These are phyloP conservation scores for Warburgia ugandensis DNA, from an alignment of 164 flowering plant species.

Conservation along the genomic window DNA sequence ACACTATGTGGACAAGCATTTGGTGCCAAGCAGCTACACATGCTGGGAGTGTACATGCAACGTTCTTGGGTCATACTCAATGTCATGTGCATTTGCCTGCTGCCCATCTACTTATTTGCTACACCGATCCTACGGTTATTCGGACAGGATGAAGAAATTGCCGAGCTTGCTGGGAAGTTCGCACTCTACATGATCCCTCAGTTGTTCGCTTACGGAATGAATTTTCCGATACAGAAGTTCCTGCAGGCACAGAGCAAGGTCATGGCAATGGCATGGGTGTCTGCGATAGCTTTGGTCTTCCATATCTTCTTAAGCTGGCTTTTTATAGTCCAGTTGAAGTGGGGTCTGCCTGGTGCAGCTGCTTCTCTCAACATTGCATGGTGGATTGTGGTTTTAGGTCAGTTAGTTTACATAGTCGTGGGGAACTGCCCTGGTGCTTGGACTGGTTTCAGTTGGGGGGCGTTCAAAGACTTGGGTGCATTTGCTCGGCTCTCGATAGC, in stretches of 20 bases:
- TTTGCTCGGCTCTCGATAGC: slow-evolving; percentile 48
- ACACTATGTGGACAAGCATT: slow-evolving; percentile 39
- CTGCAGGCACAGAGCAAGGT: slow-evolving; percentile 43
- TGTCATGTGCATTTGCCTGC: slow-evolving; percentile 14
- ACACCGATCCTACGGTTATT: slow-evolving; percentile 22
- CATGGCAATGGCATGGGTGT: slow-evolving; percentile 34
- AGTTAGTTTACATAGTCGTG: slow-evolving; percentile 24
- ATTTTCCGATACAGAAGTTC: slow-evolving; percentile 38
- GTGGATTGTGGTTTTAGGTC: slow-evolving; percentile 45
- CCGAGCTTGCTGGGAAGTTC: slow-evolving; percentile 29
- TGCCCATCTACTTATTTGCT: slow-evolving; percentile 30
- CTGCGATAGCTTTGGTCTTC: slow-evolving; percentile 23
- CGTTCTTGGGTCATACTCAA: slow-evolving; percentile 40
- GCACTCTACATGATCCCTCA: slow-evolving; percentile 36
- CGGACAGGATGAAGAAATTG: slow-evolving; percentile 27
- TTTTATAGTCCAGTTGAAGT: slow-evolving; percentile 26
- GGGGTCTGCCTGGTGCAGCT: slow-evolving; percentile 43
- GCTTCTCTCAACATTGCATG: slow-evolving; percentile 38
- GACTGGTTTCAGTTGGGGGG: slow-evolving; percentile 46
- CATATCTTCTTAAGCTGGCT: slow-evolving; percentile 42
- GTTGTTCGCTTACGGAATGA: slow-evolving; percentile 28
- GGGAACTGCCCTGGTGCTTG: slow-evolving; percentile 45
- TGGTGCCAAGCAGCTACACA: slow-evolving; percentile 34
- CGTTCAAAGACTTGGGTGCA: slow-evolving; percentile 47
- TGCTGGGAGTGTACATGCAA: slow-evolving; percentile 44